Conservation (phyloP, 805 yeast species). For the Saturnispora dispora region DNA sequence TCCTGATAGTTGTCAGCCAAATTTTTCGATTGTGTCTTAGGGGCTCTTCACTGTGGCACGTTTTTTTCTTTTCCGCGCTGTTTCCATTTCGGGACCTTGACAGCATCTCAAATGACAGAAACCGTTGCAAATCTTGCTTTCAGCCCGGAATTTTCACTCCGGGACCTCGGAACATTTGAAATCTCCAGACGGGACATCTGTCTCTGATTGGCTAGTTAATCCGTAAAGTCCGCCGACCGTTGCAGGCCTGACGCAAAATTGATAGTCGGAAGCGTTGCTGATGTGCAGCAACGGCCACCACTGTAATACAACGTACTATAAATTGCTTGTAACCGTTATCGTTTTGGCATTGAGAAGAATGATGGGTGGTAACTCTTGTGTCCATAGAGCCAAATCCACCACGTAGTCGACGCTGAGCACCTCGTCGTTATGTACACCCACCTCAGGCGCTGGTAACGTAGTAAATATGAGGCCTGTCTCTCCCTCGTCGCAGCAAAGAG, state of each 20-base stretch:
- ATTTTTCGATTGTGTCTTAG: background rate
- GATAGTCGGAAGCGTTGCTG: no score
- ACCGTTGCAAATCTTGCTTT: background rate
- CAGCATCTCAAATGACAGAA: background rate
- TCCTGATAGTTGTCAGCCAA: background rate
- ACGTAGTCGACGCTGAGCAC: conserved; percentile 67
- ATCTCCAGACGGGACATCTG: background rate
- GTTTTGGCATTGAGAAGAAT: conserved; percentile 83
- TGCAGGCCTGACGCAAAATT: no score
- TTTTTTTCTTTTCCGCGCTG: background rate
- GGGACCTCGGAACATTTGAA: background rate
- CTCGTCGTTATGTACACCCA: conserved; percentile 69
- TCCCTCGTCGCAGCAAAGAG: background rate
- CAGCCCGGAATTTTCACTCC: no score
- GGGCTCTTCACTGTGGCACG: background rate
- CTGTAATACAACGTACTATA: no score
- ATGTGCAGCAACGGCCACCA: no score
- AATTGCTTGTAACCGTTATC: conserved; percentile 91
- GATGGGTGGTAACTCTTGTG: conserved; percentile 74
- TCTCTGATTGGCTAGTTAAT: background rate
- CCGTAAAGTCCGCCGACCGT: background rate
- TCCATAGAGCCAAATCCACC: conserved; percentile 69
- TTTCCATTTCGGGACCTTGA: background rate
- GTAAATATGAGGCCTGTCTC: conserved; percentile 67
- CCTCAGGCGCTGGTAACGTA: conserved; percentile 80